Conservation (phyloP, 352 stramenopile genomes). For the Phytopythium litorale region DNA sequence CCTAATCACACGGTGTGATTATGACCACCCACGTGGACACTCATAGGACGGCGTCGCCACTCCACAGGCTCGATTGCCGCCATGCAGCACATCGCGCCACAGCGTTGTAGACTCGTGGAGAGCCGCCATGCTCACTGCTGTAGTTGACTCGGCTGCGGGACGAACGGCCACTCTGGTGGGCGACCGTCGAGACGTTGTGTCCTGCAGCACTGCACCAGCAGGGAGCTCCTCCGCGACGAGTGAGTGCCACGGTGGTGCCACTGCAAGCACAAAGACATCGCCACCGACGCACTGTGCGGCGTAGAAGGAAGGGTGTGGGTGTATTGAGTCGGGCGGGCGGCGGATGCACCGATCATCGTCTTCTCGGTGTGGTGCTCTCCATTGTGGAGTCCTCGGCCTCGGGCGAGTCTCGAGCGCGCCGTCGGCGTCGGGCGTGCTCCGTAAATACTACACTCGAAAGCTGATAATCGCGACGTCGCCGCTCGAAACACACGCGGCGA, state of each 20-base stretch:
- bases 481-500: slow-evolving; percentile 84
- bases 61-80: background rate
- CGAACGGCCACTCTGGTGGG: background rate
- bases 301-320: slow-evolving; percentile 3
- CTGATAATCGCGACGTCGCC: slow-evolving; percentile 87
- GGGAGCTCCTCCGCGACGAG: background rate
- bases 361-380: slow-evolving; percentile 25
- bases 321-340: slow-evolving; percentile 4
- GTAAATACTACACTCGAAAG: slow-evolving; percentile 90
- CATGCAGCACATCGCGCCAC: background rate
- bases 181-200: slow-evolving; percentile 1
- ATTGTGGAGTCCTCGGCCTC: slow-evolving; percentile 2
- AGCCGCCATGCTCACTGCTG: background rate
- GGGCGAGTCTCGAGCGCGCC: slow-evolving; percentile 4
- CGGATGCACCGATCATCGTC: slow-evolving; percentile 7
- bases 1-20: too few species aligned
- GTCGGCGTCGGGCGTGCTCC: slow-evolving; percentile 17
- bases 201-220: background rate
- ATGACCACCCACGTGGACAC: background rate
- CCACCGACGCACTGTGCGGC: too few species aligned
- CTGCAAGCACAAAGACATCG: background rate
- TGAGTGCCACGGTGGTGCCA: background rate
- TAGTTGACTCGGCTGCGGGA: background rate
- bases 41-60: background rate
- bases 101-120: background rate